Percentiles rank a stretch among this genome's conserved stretches.
Evolutionary conservation across 2,329 filamentous ascomycete species (phyloP).

Genomic region (Fusarium continuum): DNA sequence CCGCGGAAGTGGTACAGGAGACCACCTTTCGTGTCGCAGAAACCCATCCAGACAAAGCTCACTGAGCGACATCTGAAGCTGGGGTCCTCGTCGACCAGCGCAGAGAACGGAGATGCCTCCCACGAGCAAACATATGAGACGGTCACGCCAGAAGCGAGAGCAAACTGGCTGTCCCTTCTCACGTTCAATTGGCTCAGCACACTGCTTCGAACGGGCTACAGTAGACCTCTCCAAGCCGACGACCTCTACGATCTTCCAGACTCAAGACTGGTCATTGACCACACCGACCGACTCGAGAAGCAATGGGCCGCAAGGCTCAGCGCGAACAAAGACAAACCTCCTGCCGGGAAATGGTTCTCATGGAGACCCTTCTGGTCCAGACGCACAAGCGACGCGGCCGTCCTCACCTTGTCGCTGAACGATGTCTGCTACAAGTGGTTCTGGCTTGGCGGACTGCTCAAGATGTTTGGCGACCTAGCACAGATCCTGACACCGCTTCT

Average conservation of each 20-base stretch:
- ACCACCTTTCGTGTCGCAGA: constrained; percentile 43
- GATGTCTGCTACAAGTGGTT: constrained; percentile 46
- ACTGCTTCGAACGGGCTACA: constrained; percentile 20
- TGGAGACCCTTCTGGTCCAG: constrained; percentile 42
- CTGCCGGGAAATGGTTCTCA: background rate
- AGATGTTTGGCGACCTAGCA: constrained; percentile 39
- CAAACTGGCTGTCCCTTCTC: constrained; percentile 21
- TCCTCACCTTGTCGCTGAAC: constrained; percentile 44
- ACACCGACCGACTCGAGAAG: constrained; percentile 21
- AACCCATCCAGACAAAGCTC: constrained; percentile 35
- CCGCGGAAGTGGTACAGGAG: constrained; percentile 46
- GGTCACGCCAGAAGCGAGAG: background rate
- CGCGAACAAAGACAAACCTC: background rate
- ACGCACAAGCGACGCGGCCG: constrained; percentile 37
- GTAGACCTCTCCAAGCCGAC: constrained; percentile 15
- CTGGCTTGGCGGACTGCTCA: constrained; percentile 44
- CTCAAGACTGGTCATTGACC: constrained; percentile 17
- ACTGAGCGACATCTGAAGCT: constrained; percentile 10
- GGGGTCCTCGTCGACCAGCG: background rate
- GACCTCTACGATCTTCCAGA: constrained; percentile 24
- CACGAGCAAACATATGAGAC: background rate
- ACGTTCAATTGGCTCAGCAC: constrained; percentile 18
- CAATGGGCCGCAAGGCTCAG: constrained; percentile 6
- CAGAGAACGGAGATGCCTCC: background rate
- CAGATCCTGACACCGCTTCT: constrained; percentile 23